These are phyloP conservation scores for Ceratobasidium sp. DNA, from an alignment of 1,284 basidiomycete species.

Conservation along the genomic window DNA sequence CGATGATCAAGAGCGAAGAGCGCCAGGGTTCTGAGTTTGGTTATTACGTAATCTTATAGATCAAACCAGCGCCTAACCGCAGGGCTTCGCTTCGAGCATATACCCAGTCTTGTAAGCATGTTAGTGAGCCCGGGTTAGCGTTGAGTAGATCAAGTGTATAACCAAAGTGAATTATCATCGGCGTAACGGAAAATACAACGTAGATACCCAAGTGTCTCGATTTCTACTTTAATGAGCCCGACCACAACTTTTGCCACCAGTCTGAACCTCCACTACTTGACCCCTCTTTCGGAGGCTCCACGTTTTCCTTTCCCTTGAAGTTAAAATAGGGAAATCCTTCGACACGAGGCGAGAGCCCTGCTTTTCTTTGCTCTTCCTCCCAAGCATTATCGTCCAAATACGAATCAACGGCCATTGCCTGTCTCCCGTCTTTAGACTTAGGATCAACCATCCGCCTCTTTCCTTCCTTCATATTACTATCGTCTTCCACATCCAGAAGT, in stretches of 20 bases:
- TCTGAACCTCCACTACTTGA: slow-evolving; percentile 2
- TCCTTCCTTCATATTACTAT: slow-evolving; percentile 53
- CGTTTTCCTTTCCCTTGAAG: slow-evolving; percentile 35
- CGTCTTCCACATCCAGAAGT: slow-evolving; percentile 61
- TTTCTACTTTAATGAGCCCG: slow-evolving; percentile 22
- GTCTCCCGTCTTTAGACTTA: slow-evolving; percentile 52
- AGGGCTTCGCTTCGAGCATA: neutral
- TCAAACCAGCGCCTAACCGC: neutral
- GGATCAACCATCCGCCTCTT: slow-evolving; percentile 50
- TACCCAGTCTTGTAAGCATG: neutral
- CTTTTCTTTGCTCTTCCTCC: slow-evolving; percentile 59
- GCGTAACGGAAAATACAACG: neutral
- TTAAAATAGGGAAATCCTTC: slow-evolving; percentile 50
- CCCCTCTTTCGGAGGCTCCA: slow-evolving; percentile 19
- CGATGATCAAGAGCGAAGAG: neutral
- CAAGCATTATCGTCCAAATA: slow-evolving; percentile 78
- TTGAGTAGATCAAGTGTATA: too few species aligned
- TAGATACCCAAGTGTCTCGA: neutral
- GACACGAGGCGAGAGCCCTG: slow-evolving; percentile 45
- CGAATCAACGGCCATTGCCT: slow-evolving; percentile 66
- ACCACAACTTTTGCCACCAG: slow-evolving; percentile 35
- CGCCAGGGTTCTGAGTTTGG: neutral
- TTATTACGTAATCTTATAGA: neutral
- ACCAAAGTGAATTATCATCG: neutral
- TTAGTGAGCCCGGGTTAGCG: too few species aligned